Base-by-base conservation (phyloP, 1,139 yeast genomes). In the Yamadazyma pseudoaaseri region DNA sequence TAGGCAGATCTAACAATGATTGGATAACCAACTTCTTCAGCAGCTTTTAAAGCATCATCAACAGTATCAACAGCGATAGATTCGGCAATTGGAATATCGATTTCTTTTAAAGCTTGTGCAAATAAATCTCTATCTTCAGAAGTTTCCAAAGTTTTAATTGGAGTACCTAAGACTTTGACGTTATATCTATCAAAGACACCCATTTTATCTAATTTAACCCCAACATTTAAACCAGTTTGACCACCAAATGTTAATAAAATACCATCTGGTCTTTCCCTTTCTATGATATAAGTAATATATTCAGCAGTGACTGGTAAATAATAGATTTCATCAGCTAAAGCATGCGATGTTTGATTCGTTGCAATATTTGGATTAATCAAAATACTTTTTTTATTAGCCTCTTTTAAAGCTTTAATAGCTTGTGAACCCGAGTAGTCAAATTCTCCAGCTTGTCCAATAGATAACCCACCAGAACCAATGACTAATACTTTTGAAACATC, bases 371-470 rank as follows among this genome's bases (percentile, higher is more conserved):
- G 98, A 62, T 92, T 92, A 56, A 92, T 87, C 54, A 92, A 75
- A 47, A 92, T 84, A 15, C 96, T 81, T 54, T 78, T 61, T 56
- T 86, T 90, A 54, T 85, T 76, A 36, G 95, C 95, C 65, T 92
- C 97, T 58, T 79, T 86, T 52, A 92, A 70, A 7, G 98, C 98
- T 63, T 90, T 90, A 58, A 90, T 90, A 33, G 97, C 97, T 65
- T 90, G 97, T 14, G 97, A 89, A 39, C 97, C 97, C 26, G 96
- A 86, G 65, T 92, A 92, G 62, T 92, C 99, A 51, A 92, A 92
- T 64, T 92, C 99, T 52, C 99, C 99, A 30, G 99, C 99, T 65
- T 92, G 99, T 38, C 99, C 99, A 57, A 92, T 92, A 35, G 96
- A 86, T 42, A 92, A 73, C 30, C 98, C 99, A 55, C 99, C 99